These are phyloP conservation scores for Artemisia tridentata DNA, from an alignment of 129 eudicot genomes.

Conservation along the genomic window DNA sequence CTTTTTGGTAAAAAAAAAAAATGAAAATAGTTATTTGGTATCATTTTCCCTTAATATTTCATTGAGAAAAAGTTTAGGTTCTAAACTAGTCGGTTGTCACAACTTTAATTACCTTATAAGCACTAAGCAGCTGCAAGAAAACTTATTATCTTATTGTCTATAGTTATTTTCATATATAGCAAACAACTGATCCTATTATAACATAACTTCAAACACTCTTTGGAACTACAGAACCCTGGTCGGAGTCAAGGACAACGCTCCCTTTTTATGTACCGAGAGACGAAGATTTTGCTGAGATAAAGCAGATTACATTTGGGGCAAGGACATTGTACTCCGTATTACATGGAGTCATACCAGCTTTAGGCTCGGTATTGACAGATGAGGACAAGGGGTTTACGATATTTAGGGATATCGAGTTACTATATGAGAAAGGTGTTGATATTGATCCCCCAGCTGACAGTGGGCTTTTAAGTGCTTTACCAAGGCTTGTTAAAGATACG, in stretches of 20 bases:
- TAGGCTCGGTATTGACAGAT: conserved; percentile 30
- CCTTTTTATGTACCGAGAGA: conserved; percentile 72
- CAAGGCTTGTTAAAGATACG: conserved; percentile 45
- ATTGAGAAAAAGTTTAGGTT: too few relatives aligned
- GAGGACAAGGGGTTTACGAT: conserved; percentile 39
- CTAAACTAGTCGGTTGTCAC: too few relatives aligned
- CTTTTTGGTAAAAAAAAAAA: too few relatives aligned
- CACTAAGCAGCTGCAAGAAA: too few relatives aligned
- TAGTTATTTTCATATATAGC: too few relatives aligned
- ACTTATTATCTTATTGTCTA: too few relatives aligned
- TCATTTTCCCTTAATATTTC: too few relatives aligned
- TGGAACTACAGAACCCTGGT: conserved; percentile 45
- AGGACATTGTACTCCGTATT: conserved; percentile 48
- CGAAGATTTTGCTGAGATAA: conserved; percentile 69
- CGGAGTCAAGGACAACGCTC: conserved; percentile 48
- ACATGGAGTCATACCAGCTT: conserved; percentile 45
- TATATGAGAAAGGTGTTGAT: conserved; percentile 53
- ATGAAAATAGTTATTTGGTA: too few relatives aligned
- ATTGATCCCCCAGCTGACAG: neutral
- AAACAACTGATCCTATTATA: too few relatives aligned
- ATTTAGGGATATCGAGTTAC: conserved; percentile 55
- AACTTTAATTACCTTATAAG: too few relatives aligned
- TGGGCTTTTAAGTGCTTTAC: conserved; percentile 31
- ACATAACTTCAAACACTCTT: neutral
- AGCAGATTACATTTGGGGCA: conserved; percentile 44